Evolutionary conservation across 1,284 basidiomycete genomes (phyloP).

Genomic region (Malassezia caprae): DNA sequence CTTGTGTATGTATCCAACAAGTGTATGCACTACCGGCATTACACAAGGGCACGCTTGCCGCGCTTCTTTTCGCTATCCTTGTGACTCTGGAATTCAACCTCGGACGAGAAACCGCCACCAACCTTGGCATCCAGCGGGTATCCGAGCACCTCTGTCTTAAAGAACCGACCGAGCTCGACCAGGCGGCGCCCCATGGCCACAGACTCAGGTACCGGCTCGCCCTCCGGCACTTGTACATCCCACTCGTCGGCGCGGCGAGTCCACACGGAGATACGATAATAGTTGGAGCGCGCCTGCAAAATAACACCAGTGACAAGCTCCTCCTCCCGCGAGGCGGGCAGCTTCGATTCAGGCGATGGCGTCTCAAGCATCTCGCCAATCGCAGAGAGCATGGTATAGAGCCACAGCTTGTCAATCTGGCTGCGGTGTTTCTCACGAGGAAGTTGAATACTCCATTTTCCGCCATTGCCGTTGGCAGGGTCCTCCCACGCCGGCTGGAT

Average conservation of each 20-base stretch:
- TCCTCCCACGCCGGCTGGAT: constrained; percentile 83
- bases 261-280: constrained; percentile 95
- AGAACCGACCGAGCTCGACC: constrained; percentile 66
- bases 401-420: constrained; percentile 88
- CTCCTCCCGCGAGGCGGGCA: constrained; percentile 23
- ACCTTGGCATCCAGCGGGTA: constrained; percentile 65
- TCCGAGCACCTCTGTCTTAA: constrained; percentile 81
- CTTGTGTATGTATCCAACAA: background rate
- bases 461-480: constrained; percentile 86
- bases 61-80: constrained; percentile 74
- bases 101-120: constrained; percentile 55
- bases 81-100: constrained; percentile 45
- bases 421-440: constrained; percentile 82
- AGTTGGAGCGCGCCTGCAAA: constrained; percentile 82
- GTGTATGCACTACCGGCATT: background rate
- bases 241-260: constrained; percentile 58
- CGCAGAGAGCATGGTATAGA: constrained; percentile 61
- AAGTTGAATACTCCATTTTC: constrained; percentile 96
- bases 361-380: constrained; percentile 47
- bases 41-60: constrained; percentile 47
- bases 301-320: constrained; percentile 60
- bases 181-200: constrained; percentile 60
- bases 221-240: constrained; percentile 53
- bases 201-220: constrained; percentile 51
- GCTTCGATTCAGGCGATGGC: constrained; percentile 24